Conservation (phyloP, 2,329 filamentous ascomycete species). For the Alternaria novae-zelandiae region DNA sequence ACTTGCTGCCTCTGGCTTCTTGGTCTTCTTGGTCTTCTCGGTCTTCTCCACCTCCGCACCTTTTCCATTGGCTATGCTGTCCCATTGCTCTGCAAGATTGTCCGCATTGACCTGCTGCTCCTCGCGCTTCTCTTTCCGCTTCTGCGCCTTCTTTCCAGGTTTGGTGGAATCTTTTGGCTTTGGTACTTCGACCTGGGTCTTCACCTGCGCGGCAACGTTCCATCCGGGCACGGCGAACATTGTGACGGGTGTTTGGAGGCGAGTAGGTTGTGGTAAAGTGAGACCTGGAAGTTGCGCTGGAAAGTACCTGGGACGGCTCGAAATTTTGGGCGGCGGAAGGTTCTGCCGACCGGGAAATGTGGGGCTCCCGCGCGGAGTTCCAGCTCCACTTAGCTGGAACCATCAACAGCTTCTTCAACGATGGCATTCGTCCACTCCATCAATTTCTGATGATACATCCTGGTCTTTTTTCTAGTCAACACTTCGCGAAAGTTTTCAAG, state of each 20-base stretch:
- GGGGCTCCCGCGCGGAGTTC: constrained; percentile 26
- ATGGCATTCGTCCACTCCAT: neutral
- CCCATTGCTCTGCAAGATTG: constrained; percentile 53
- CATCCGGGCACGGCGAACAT: constrained; percentile 97
- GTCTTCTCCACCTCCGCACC: constrained; percentile 38
- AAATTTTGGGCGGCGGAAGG: constrained; percentile 27
- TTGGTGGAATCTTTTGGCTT: constrained; percentile 46
- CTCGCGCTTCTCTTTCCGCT: constrained; percentile 59
- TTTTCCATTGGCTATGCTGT: constrained; percentile 57
- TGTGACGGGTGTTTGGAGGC: neutral
- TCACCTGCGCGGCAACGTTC: constrained; percentile 79
- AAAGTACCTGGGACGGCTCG: constrained; percentile 5
- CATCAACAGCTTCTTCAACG: neutral
- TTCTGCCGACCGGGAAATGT: constrained; percentile 24
- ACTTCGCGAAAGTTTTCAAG: neutral
- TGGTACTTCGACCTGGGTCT: constrained; percentile 66
- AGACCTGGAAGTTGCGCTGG: neutral
- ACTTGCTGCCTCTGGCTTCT: constrained; percentile 67
- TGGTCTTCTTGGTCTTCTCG: constrained; percentile 49
- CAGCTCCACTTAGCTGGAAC: neutral
- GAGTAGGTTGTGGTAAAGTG: neutral
- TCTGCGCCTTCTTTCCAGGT: constrained; percentile 63
- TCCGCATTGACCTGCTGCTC: constrained; percentile 83
- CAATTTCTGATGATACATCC: neutral
- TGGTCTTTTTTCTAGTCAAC: accelerated